Conservation (phyloP, 2,329 filamentous ascomycete genomes). For the Ciborinia camelliae region DNA sequence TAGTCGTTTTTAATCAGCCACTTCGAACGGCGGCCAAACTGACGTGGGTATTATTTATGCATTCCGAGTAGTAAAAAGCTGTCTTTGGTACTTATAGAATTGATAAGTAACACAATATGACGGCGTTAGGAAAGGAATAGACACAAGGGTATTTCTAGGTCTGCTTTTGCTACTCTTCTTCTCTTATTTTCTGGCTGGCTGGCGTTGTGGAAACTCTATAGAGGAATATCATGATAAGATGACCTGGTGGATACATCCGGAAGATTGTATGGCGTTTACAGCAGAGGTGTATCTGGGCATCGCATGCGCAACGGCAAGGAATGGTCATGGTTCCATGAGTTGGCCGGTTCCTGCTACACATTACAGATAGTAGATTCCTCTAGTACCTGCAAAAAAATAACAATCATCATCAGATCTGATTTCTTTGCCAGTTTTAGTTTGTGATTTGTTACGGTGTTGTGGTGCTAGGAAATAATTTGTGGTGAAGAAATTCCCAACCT, state of each 20-base stretch:
- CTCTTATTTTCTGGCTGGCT: not conserved
- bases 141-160: not conserved
- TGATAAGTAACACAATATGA: not conserved
- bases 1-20: not conserved
- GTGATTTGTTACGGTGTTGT: no score
- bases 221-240: not conserved
- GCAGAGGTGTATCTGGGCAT: not conserved
- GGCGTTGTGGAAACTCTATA: not conserved
- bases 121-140: slow-evolving; percentile 26
- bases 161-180: not conserved
- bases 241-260: not conserved
- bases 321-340: not conserved
- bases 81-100: not conserved
- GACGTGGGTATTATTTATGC: not conserved
- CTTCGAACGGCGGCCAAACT: not conserved
- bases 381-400: not conserved
- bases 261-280: not conserved
- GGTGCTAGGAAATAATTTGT: no score
- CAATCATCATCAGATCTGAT: no score
- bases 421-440: not conserved
- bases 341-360: not conserved
- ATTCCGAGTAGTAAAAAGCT: not conserved
- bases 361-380: not conserved
- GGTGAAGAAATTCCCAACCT: no score
- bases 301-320: not conserved